Evolutionary conservation across 2,329 filamentous ascomycete species (phyloP).

Genomic region (Stachybotrys chartarum): DNA sequence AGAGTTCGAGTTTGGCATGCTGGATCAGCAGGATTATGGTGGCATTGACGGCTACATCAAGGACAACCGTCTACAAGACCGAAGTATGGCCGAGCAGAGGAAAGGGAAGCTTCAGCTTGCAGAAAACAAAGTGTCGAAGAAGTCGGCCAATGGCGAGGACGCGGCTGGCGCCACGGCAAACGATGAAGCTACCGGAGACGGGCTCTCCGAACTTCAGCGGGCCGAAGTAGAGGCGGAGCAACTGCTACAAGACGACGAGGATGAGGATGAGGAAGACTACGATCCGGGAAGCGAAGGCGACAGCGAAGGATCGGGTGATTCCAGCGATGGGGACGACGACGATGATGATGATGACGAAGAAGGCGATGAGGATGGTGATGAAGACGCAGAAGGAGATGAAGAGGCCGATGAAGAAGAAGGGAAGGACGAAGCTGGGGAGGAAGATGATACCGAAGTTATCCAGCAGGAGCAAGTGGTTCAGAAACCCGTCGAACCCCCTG

Average conservation of each 20-base stretch:
- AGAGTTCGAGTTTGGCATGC: slow-evolving; percentile 61
- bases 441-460: slow-evolving; percentile 4
- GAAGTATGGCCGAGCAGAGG: slow-evolving; percentile 61
- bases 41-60: slow-evolving; percentile 59
- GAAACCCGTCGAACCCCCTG: neutral
- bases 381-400: slow-evolving; percentile 16
- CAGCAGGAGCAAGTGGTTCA: neutral
- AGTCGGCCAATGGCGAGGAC: slow-evolving; percentile 27
- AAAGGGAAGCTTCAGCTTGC: slow-evolving; percentile 57
- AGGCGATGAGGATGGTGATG: slow-evolving; percentile 25
- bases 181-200: slow-evolving; percentile 23
- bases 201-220: slow-evolving; percentile 40
- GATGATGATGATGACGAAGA: slow-evolving; percentile 40
- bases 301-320: slow-evolving; percentile 47
- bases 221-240: slow-evolving; percentile 46
- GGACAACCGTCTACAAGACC: slow-evolving; percentile 54
- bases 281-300: slow-evolving; percentile 55
- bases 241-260: slow-evolving; percentile 51
- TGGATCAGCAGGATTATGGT: slow-evolving; percentile 61
- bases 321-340: slow-evolving; percentile 44
- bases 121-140: slow-evolving; percentile 48
- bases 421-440: slow-evolving; percentile 6
- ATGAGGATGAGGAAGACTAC: slow-evolving; percentile 60
- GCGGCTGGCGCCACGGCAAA: slow-evolving; percentile 18
- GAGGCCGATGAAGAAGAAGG: slow-evolving; percentile 8